Conservation (phyloP, 352 stramenopile species). For the Phytophthora pisi region DNA sequence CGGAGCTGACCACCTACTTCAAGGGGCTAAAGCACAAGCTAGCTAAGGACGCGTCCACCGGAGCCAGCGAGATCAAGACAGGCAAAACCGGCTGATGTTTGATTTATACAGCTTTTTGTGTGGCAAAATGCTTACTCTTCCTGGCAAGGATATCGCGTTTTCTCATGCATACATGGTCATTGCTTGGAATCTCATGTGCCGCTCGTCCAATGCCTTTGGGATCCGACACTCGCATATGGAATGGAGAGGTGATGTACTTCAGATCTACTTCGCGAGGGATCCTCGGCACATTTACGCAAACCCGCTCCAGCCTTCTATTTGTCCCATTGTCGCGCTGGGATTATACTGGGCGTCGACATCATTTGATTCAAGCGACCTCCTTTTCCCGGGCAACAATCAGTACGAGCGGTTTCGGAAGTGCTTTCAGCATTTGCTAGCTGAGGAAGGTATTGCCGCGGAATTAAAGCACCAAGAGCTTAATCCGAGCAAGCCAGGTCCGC, state of each 20-base stretch:
- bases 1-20: neutral
- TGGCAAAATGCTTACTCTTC: too few species aligned
- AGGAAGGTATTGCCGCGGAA: slow-evolving; percentile 9
- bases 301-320: neutral
- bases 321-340: slow-evolving; percentile 2
- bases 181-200: neutral
- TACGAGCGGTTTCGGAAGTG: slow-evolving; percentile 16
- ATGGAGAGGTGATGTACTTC: neutral
- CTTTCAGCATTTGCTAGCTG: slow-evolving; percentile 4
- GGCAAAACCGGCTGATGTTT: too few species aligned
- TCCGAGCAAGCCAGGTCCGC: slow-evolving; percentile 8
- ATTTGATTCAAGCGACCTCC: slow-evolving; percentile 7
- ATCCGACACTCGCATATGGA: neutral
- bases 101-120: too few species aligned
- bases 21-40: neutral
- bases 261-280: neutral
- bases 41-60: too few species aligned
- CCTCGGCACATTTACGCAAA: slow-evolving; percentile 4
- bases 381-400: slow-evolving; percentile 12
- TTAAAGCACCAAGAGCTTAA: slow-evolving; percentile 14
- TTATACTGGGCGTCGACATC: neutral
- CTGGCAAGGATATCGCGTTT: too few species aligned
- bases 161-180: neutral
- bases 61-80: too few species aligned
- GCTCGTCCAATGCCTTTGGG: neutral